Evolutionary conservation across 2,329 filamentous ascomycete genomes (phyloP).

Genomic region (Acarospora socialis): DNA sequence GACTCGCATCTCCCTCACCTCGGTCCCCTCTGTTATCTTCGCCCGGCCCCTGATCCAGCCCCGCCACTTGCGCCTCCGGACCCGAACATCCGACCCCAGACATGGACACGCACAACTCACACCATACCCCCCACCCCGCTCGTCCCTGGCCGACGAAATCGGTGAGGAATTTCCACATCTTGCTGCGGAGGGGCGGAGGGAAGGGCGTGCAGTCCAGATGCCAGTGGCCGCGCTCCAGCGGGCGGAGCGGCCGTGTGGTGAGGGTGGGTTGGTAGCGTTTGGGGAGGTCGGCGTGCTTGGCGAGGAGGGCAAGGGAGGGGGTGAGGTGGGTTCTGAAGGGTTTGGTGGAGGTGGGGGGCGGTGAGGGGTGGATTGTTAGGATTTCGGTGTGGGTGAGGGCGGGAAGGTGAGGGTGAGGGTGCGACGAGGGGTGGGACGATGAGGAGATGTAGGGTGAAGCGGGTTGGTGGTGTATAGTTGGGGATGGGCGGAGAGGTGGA

Average conservation of each 20-base stretch:
- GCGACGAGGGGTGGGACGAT: slow-evolving; percentile 4
- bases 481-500: background rate
- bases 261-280: slow-evolving; percentile 39
- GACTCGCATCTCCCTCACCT: background rate
- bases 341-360: slow-evolving; percentile 35
- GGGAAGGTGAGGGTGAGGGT: slow-evolving; percentile 7
- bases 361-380: slow-evolving; percentile 37
- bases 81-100: too few species aligned
- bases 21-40: background rate
- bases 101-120: slow-evolving; percentile 25
- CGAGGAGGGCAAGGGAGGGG: slow-evolving; percentile 38
- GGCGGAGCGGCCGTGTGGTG: slow-evolving; percentile 35
- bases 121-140: slow-evolving; percentile 33
- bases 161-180: slow-evolving; percentile 29
- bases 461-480: slow-evolving; percentile 2
- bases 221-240: slow-evolving; percentile 70
- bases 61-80: slow-evolving; percentile 8
- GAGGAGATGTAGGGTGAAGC: background rate
- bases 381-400: slow-evolving; percentile 8
- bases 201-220: slow-evolving; percentile 20
- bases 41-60: background rate
- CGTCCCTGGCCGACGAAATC: slow-evolving; percentile 26
- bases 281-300: slow-evolving; percentile 35
- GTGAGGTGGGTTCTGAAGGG: slow-evolving; percentile 44
- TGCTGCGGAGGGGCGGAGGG: slow-evolving; percentile 22